phyloP scores from a whole-genome alignment of 2,329 filamentous ascomycete species.

The Diaporthe australafricana region DNA sequence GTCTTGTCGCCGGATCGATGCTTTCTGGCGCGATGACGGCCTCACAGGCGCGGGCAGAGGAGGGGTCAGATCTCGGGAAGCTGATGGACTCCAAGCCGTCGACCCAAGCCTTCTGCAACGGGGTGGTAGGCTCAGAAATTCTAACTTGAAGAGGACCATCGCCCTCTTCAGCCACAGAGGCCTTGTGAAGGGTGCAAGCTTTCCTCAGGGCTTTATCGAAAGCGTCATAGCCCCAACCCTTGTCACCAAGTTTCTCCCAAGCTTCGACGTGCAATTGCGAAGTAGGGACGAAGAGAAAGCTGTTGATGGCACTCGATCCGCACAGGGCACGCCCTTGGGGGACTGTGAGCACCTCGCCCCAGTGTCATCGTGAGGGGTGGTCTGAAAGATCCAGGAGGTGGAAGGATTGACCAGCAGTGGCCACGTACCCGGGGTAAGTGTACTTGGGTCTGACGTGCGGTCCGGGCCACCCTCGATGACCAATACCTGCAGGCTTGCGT shows the following conservation, averaged over 20 bases:
- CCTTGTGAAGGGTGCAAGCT: not conserved
- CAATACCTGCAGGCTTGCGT: not conserved
- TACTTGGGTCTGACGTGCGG: constrained; percentile 7
- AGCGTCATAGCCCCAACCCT: constrained; percentile 37
- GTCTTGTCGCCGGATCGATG: constrained; percentile 38
- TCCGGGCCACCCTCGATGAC: constrained; percentile 26
- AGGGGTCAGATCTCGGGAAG: constrained; percentile 29
- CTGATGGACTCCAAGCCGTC: constrained; percentile 37
- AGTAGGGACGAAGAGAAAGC: constrained; percentile 34
- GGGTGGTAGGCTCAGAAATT: constrained; percentile 9
- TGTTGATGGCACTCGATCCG: constrained; percentile 40
- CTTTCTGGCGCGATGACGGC: constrained; percentile 23
- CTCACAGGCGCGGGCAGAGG: constrained; percentile 30
- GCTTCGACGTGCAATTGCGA: constrained; percentile 36
- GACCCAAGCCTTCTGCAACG: constrained; percentile 36
- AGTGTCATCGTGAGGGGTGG: constrained; percentile 11
- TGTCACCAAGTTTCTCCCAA: constrained; percentile 38
- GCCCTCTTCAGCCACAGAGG: not conserved
- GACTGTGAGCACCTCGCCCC: not conserved
- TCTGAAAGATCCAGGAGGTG: constrained; percentile 20
- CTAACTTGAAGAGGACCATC: constrained; percentile 13
- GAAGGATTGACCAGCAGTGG: constrained; percentile 2
- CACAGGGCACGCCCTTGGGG: constrained; percentile 36
- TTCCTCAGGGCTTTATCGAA: constrained; percentile 15
- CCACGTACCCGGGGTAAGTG: constrained; percentile 14